These are phyloP conservation scores for Puccinia novopanici DNA, from an alignment of 1,284 basidiomycete genomes.

Conservation along the genomic window DNA sequence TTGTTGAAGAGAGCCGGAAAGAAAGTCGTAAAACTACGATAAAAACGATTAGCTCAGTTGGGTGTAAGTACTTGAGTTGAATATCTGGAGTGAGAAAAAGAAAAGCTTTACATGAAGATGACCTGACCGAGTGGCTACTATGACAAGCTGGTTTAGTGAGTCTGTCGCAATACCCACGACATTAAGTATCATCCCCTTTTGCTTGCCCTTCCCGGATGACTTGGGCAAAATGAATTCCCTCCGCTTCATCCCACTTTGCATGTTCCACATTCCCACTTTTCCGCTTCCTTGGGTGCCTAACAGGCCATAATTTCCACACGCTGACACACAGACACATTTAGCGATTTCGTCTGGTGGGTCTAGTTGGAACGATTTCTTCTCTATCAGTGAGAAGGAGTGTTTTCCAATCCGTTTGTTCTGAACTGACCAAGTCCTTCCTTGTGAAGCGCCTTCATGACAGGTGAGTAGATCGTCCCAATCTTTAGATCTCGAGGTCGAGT, in stretches of 20 bases:
- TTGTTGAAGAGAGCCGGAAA: slow-evolving; percentile 72
- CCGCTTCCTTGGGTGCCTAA: slow-evolving; percentile 74
- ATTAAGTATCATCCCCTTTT: slow-evolving; percentile 61
- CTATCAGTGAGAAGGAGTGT: slow-evolving; percentile 61
- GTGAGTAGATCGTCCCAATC: slow-evolving; percentile 98
- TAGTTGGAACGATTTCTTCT: slow-evolving; percentile 56
- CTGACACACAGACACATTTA: slow-evolving; percentile 76
- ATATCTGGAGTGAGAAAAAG: not conserved
- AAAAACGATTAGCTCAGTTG: slow-evolving; percentile 23
- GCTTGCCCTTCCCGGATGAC: slow-evolving; percentile 63
- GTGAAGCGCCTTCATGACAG: slow-evolving; percentile 75
- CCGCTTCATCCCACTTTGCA: slow-evolving; percentile 88
- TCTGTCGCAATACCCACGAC: slow-evolving; percentile 85
- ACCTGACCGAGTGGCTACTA: slow-evolving; percentile 84
- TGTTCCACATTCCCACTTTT: slow-evolving; percentile 83
- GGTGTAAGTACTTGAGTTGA: not conserved
- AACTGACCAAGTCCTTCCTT: slow-evolving; percentile 82
- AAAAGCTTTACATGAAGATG: slow-evolving; percentile 72
- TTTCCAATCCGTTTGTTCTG: slow-evolving; percentile 78
- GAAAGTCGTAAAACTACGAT: slow-evolving; percentile 90
- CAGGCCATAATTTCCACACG: slow-evolving; percentile 94
- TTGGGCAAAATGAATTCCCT: slow-evolving; percentile 70
- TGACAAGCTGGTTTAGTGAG: slow-evolving; percentile 75
- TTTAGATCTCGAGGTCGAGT: slow-evolving; percentile 77
- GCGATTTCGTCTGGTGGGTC: slow-evolving; percentile 65